Percentiles rank a stretch among this genome's conserved stretches.
Conservation (phyloP, 306 rosid genomes). For the Prosopis cineraria region DNA sequence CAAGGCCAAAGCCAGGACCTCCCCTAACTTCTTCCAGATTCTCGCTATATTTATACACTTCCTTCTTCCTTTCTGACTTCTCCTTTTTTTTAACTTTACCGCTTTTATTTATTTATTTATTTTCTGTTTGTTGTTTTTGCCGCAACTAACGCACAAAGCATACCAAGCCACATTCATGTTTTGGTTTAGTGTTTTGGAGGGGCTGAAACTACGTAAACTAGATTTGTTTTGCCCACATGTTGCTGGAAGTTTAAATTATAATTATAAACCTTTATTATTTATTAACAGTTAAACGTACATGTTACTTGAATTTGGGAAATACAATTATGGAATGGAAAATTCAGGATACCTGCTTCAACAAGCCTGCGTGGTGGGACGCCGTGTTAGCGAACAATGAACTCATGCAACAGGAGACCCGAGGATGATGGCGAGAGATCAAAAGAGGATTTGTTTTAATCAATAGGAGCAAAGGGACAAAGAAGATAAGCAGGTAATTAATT, state of each 20-base stretch:
- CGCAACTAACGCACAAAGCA: constrained; percentile 38
- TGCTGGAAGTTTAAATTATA: neutral
- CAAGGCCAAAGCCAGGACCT: constrained; percentile 32
- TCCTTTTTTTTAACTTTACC: neutral
- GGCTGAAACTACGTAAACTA: too few relatives aligned
- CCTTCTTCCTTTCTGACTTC: neutral
- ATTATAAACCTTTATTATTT: neutral
- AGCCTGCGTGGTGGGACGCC: neutral
- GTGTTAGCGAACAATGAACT: constrained; percentile 20
- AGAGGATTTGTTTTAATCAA: neutral
- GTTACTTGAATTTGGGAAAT: neutral
- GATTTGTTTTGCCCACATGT: neutral
- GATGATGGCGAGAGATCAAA: neutral
- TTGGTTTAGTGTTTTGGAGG: neutral
- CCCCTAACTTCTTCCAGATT: constrained; percentile 45
- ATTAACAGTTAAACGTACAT: neutral
- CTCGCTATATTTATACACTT: constrained; percentile 51
- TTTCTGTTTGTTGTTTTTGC: constrained; percentile 22
- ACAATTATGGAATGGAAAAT: neutral
- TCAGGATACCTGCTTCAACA: neutral
- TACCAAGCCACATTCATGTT: too few relatives aligned
- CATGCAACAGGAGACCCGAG: constrained; percentile 15
- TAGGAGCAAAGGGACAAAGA: neutral
- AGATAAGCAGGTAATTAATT: neutral
- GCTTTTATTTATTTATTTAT: neutral